Evolutionary conservation across 371 early-diverging fungal genomes (phyloP), one percentile per base, ranked within the genome.

Genomic region (Mortierella polycephala): DNA sequence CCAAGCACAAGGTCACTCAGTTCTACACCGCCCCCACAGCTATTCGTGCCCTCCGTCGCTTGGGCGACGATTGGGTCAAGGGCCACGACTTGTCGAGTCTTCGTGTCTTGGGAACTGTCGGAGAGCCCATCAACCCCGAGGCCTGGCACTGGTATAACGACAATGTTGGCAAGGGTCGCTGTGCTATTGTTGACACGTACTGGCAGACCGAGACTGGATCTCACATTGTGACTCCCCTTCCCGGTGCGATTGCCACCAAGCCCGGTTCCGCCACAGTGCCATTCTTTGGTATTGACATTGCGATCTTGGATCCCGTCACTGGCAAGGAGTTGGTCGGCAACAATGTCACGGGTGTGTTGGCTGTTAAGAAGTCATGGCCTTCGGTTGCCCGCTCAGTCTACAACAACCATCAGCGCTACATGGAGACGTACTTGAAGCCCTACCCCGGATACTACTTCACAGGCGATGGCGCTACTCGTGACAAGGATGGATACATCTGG

Each of bases 11-110:
- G 76, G 86, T 98, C 70, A 98, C 98, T 12, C 98, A 98, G 81
- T 94, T 99, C 76, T 99, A 99, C 84, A 99, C 99, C 39, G 99
- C 99, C 0, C 99, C 99, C 23, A 99, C 99, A 5, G 97, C 98
- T 39, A 95, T 99, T 71, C 93, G 99, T 64, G 95, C 97, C 8
- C 87, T 99, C 57, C 92, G 96, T 62, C 90, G 95, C 23, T 74
- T 93, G 21, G 97, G 97, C 52, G 93, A 98, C 69, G 86, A 91
- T 41, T 89, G 89, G 87, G 88, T 96, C 41, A 84, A 90, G 64
- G 86, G 88, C 8, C 87, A 90, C 79, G 90, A 93, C 64, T 86
- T 98, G 56, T 86, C 89, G 11, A 86, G 93, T 14, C 88, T 99
- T 53, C 89, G 97, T 65, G 91, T 97, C 37, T 91, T 99, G 45